Percentiles rank a stretch among this genome's conserved stretches.
These are phyloP conservation scores for Carallia brachiata DNA, from an alignment of 345 rosid species.

Conservation along the genomic window DNA sequence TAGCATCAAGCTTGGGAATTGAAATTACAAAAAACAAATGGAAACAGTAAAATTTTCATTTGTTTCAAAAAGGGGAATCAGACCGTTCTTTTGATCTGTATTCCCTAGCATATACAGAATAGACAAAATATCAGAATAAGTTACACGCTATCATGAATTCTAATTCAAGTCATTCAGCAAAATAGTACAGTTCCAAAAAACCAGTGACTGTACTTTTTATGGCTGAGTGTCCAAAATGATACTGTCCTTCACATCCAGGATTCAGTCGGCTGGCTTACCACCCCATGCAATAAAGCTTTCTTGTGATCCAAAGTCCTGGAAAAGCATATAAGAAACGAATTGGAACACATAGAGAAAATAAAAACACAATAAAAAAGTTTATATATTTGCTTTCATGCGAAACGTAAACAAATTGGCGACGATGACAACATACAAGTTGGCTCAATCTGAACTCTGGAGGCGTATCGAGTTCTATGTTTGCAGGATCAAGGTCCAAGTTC, in stretches of 20 bases:
- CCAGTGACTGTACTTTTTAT: background rate
- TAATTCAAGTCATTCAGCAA: constrained; percentile 10
- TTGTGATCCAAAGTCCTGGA: constrained; percentile 90
- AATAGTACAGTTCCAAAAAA: constrained; percentile 6
- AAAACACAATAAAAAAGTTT: background rate
- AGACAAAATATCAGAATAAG: background rate
- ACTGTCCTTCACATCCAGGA: background rate
- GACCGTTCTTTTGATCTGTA: too few relatives aligned
- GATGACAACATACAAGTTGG: constrained; percentile 64
- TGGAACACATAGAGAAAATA: background rate
- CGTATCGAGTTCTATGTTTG: constrained; percentile 80
- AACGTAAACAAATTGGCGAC: background rate
- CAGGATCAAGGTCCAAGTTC: constrained; percentile 59
- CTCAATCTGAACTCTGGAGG: constrained; percentile 92
- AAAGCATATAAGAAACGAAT: background rate
- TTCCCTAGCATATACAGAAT: background rate
- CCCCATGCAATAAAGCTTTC: constrained; percentile 90
- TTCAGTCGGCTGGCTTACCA: constrained; percentile 42
- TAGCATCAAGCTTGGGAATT: too few relatives aligned
- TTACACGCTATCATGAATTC: constrained; percentile 6
- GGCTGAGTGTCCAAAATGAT: background rate
- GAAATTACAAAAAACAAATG: too few relatives aligned
- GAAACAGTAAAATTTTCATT: too few relatives aligned
- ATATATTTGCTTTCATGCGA: background rate
- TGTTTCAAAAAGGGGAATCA: background rate